These are phyloP conservation scores for Tuber magnatum DNA, from an alignment of 495 filamentous ascomycete genomes.

Conservation along the genomic window DNA sequence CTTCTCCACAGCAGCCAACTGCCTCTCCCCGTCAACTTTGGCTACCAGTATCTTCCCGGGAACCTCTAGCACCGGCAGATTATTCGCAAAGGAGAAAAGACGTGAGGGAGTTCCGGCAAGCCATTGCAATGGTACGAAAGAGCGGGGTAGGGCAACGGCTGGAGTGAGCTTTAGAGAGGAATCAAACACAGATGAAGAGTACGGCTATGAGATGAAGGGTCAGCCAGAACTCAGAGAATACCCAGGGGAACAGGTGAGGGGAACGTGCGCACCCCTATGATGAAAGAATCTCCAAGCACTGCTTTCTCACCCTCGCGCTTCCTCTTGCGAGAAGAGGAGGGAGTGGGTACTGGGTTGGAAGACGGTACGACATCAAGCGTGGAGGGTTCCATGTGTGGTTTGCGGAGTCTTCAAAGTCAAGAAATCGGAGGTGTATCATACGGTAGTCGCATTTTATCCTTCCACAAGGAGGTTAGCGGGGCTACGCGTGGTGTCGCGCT, in stretches of 20 bases:
- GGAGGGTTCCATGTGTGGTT: not conserved
- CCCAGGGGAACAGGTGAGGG: constrained; percentile 2
- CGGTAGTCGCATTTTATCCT: too few relatives aligned
- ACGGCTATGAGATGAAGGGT: constrained; percentile 23
- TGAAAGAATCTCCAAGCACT: constrained; percentile 30
- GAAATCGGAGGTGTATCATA: constrained; percentile 11
- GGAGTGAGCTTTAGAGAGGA: constrained; percentile 34
- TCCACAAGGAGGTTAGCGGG: constrained; percentile 7
- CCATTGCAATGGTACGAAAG: constrained; percentile 37
- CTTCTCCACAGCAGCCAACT: constrained; percentile 38
- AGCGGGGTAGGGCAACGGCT: constrained; percentile 34
- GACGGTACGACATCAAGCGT: constrained; percentile 8
- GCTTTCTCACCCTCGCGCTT: constrained; percentile 33
- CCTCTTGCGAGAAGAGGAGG: constrained; percentile 30
- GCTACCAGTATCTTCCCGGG: constrained; percentile 34
- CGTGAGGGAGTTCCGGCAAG: constrained; percentile 37
- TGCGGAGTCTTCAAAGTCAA: constrained; percentile 4
- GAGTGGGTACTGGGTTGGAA: constrained; percentile 9
- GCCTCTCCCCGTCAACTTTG: constrained; percentile 39
- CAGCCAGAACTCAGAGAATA: not conserved
- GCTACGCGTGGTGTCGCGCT: constrained; percentile 14
- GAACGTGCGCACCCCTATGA: constrained; percentile 28
- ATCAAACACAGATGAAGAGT: constrained; percentile 37
- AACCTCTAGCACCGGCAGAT: constrained; percentile 19
- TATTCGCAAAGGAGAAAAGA: constrained; percentile 28